Evolutionary conservation across 805 yeast species (phyloP).

Genomic region (Brettanomyces bruxellensis): DNA sequence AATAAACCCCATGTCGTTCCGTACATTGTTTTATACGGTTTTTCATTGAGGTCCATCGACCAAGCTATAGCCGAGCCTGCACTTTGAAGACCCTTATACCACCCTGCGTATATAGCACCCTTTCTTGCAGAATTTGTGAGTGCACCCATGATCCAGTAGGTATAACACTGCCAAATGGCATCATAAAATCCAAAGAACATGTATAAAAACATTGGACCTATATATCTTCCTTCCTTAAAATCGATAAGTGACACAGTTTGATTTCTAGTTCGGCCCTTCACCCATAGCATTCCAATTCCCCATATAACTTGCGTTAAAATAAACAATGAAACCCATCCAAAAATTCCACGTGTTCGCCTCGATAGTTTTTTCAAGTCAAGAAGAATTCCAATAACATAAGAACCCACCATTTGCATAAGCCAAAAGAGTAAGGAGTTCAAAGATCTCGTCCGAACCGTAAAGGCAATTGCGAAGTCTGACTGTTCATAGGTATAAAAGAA

Average conservation of each 20-base stretch:
- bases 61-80: constrained; percentile 57
- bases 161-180: constrained; percentile 50
- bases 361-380: constrained; percentile 34
- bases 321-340: constrained; percentile 32
- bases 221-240: constrained; percentile 36
- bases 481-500: constrained; percentile 63
- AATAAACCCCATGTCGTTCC: constrained; percentile 45
- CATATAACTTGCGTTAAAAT: constrained; percentile 38
- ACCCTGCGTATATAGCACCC: constrained; percentile 48
- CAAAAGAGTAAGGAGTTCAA: constrained; percentile 54
- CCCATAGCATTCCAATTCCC: constrained; percentile 49
- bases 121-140: constrained; percentile 49
- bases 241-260: constrained; percentile 28
- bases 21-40: constrained; percentile 32
- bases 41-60: constrained; percentile 14
- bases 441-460: constrained; percentile 52
- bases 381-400: constrained; percentile 36
- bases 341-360: constrained; percentile 37
- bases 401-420: constrained; percentile 52
- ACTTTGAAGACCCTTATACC: constrained; percentile 55
- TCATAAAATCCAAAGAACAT: constrained; percentile 54
- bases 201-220: constrained; percentile 55
- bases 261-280: constrained; percentile 6
- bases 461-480: constrained; percentile 47
- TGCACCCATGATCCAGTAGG: constrained; percentile 53